Conservation (phyloP, 2,329 filamentous ascomycete genomes). For the Neonectria coccinea region DNA sequence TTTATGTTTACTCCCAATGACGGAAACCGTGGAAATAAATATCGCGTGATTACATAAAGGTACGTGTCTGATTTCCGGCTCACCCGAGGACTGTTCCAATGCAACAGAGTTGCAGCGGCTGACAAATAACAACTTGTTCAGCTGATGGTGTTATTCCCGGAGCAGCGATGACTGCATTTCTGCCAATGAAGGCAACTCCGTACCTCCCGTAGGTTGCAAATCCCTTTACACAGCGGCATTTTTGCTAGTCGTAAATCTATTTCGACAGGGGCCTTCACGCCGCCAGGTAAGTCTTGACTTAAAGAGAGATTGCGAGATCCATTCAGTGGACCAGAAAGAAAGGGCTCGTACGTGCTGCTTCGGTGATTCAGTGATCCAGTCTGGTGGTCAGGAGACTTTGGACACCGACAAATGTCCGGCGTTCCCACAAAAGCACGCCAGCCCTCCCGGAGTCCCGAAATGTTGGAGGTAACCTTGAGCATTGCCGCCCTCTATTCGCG, state of each 20-base stretch:
- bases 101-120: not conserved
- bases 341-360: not conserved
- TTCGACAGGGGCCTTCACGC: not conserved
- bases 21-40: conserved; percentile 1
- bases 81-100: not conserved
- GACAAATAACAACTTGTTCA: not conserved
- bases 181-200: not conserved
- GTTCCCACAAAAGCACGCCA: not conserved
- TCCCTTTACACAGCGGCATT: not conserved
- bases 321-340: not conserved
- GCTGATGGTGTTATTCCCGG: not conserved
- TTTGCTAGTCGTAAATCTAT: not conserved
- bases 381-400: not conserved
- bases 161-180: not conserved
- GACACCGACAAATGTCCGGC: not conserved
- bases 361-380: not conserved
- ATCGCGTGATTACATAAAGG: not conserved
- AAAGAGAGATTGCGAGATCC: not conserved
- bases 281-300: not conserved
- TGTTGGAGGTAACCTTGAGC: not conserved
- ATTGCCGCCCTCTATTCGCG: not conserved
- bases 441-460: not conserved
- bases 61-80: not conserved
- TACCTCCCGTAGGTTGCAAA: not conserved
- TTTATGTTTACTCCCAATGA: not conserved